phyloP scores from a whole-genome alignment of 139 green algal genomes.

The Tetraselmis striata region DNA sequence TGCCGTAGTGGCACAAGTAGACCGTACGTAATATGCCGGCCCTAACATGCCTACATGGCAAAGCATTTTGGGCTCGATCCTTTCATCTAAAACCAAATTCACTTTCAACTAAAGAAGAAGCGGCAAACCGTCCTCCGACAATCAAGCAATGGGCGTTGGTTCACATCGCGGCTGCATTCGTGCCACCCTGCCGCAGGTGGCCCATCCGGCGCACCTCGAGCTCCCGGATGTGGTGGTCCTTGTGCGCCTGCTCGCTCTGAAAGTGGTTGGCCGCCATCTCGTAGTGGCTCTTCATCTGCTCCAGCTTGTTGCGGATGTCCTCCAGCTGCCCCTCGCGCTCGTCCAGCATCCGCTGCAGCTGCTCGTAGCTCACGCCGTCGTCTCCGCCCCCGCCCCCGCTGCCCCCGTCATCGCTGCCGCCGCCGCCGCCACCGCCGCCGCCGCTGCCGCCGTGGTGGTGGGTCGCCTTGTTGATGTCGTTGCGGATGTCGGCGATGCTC shows the following conservation, averaged over 20 bases:
- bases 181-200: no score
- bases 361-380: conserved; percentile 22
- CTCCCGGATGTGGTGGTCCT: conserved; percentile 15
- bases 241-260: not conserved
- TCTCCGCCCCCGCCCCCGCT: not conserved
- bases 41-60: no score
- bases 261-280: not conserved
- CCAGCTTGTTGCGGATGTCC: conserved; percentile 29
- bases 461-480: not conserved
- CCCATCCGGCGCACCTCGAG: not conserved
- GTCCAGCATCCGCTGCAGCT: conserved; percentile 30
- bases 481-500: conserved; percentile 15
- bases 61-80: no score
- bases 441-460: not conserved
- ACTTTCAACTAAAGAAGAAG: no score
- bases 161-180: no score
- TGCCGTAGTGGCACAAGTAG: no score
- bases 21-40: no score
- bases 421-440: conserved; percentile 7
- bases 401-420: conserved; percentile 2
- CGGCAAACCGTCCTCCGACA: no score
- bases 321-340: conserved; percentile 31
- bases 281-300: conserved; percentile 17
- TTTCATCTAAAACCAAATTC: no score
- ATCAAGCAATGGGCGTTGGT: no score